Base-by-base conservation (phyloP, 176 grass and related monocot species). In the Areca catechu region DNA sequence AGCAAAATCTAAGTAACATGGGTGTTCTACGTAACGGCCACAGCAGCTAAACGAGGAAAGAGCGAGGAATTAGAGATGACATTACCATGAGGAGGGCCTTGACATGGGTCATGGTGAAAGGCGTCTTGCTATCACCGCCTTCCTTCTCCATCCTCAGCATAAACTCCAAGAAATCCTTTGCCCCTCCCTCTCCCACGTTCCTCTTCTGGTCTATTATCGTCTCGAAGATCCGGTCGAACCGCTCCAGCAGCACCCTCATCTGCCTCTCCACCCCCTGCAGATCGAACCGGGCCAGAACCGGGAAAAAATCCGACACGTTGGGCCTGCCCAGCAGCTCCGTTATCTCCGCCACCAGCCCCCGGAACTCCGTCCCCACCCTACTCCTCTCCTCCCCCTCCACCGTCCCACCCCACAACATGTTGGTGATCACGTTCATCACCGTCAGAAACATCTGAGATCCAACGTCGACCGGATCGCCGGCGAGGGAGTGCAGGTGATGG, bases 221-320 rank as follows among this genome's bases (percentile, higher is more conserved):
- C 14, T 65, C 51, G 18, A 91, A 91, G 24, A 91, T 91, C 3
- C 61, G 34, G 57, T 91, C 25, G 69, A 91, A 86, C 0, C 72
- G 34, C 0, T 56, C 58, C 72, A 66, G 71, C 60, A 85, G 72
- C 53, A 29, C 18, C 67, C 63, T 61, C 24, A 71, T 79, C 25
- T 77, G 74, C 10, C 27, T 50, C 28, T 63, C 71, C 37, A 95
- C 76, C 1, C 75, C 72, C 78, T 95, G 89, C 55, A 95, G 60
- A 64, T 95, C 89, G 56, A 88, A 63, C 15, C 58, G 67, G 22
- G 74, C 61, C 12, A 95, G 72, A 5, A 60, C 57, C 0, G 84
- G 89, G 48, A 95, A 95, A 51, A 95, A 88, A 52, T 95, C 89
- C 1, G 84, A 95, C 4, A 95, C 29, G 68, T 88, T 95, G 34